Conservation (phyloP, 2,329 filamentous ascomycete species). For the Aspergillus ruber region DNA sequence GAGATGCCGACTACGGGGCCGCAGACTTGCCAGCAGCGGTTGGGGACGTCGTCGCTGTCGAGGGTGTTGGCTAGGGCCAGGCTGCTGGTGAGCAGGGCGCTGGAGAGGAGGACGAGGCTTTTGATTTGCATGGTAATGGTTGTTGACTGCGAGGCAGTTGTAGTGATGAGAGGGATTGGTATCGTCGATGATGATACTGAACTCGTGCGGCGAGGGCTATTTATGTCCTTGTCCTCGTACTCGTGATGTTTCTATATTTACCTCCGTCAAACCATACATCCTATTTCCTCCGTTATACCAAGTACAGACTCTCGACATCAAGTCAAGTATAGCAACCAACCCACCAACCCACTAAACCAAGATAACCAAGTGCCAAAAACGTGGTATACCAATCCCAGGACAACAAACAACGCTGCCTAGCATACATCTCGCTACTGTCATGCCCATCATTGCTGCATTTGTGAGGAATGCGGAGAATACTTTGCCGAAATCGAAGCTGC, state of each 20-base stretch:
- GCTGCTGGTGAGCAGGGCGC: slow-evolving; percentile 19
- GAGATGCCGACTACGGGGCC: slow-evolving; percentile 17
- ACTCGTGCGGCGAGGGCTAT: background rate
- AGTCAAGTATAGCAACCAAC: no score
- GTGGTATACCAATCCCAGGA: background rate
- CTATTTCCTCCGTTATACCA: background rate
- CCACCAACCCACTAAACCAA: background rate
- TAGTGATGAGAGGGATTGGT: background rate
- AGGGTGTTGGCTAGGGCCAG: slow-evolving; percentile 18
- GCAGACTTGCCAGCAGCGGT: slow-evolving; percentile 21
- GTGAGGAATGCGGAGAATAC: background rate
- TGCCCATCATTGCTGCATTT: background rate
- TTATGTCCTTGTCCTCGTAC: background rate
- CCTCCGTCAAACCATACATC: background rate
- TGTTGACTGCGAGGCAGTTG: no score
- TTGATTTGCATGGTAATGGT: slow-evolving; percentile 13
- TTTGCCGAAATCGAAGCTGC: background rate
- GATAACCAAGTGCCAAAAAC: background rate
- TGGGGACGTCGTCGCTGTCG: slow-evolving; percentile 24
- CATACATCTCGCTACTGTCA: background rate
- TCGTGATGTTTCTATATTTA: background rate
- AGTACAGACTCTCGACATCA: background rate
- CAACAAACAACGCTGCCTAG: background rate
- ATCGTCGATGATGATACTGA: background rate
- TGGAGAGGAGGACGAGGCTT: slow-evolving; percentile 16